Evolutionary conservation across 768 basidiomycete genomes (phyloP).

Genomic region (Galerina marginata): DNA sequence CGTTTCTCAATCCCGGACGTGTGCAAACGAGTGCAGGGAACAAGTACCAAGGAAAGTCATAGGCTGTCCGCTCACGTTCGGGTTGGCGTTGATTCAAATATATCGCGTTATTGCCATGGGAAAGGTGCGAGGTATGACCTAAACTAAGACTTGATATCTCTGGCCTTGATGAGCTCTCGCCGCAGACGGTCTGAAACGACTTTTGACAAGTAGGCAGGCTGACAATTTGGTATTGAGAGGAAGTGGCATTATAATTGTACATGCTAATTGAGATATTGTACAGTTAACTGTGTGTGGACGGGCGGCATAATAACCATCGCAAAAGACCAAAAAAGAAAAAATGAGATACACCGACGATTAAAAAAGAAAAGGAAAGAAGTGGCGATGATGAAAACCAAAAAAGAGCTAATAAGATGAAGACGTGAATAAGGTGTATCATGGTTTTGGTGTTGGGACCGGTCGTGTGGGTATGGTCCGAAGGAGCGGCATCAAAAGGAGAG

Average conservation of each 20-base stretch:
- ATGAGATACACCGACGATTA: not conserved
- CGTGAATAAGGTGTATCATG: too few relatives aligned
- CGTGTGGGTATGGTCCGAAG: not conserved
- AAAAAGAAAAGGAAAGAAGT: not conserved
- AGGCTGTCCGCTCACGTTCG: too few relatives aligned
- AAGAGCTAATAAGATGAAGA: too few relatives aligned
- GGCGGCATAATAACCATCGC: not conserved
- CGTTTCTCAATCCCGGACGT: too few relatives aligned
- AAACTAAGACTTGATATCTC: not conserved
- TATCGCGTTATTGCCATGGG: slow-evolving; percentile 9
- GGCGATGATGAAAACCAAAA: not conserved
- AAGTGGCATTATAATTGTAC: not conserved
- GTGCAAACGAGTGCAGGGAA: too few relatives aligned
- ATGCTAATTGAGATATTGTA: not conserved
- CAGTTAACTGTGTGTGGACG: not conserved
- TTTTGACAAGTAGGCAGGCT: not conserved
- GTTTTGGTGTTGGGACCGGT: too few relatives aligned
- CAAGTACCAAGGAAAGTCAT: too few relatives aligned
- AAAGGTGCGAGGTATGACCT: slow-evolving; percentile 6
- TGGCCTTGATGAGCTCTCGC: slow-evolving; percentile 1
- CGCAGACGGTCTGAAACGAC: slow-evolving; percentile 4
- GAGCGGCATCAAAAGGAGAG: not conserved
- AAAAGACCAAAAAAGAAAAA: not conserved
- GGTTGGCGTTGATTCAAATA: slow-evolving; percentile 4
- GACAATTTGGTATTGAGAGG: not conserved